Evolutionary conservation across 2,329 filamentous ascomycete species (phyloP).

Genomic region (Fusarium devonianum): DNA sequence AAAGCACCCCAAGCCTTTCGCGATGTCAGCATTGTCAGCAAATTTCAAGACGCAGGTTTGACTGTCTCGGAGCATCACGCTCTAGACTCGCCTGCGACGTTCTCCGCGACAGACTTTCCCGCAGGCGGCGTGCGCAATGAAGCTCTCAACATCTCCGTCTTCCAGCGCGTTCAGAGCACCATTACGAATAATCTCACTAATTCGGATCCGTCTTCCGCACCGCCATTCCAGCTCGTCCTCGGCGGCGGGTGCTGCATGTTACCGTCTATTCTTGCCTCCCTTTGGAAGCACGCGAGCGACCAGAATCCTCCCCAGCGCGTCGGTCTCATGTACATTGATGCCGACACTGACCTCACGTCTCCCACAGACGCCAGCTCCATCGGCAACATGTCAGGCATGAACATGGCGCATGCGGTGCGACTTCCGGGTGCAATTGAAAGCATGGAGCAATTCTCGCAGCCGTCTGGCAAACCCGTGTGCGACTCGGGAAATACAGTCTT

Average conservation of each 20-base stretch:
- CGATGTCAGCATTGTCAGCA: conserved; percentile 9
- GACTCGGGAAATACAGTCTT: conserved; percentile 29
- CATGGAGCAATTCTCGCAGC: conserved; percentile 29
- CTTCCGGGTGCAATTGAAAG: conserved; percentile 12
- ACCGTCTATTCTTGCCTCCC: conserved; percentile 21
- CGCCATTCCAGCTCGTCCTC: conserved; percentile 24
- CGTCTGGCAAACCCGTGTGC: conserved; percentile 27
- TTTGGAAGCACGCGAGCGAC: conserved; percentile 15
- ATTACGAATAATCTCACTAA: conserved; percentile 1
- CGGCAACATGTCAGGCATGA: conserved; percentile 34
- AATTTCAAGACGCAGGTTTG: conserved; percentile 5
- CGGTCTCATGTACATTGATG: conserved; percentile 36
- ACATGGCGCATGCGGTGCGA: conserved; percentile 29
- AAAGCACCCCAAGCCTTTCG: conserved; percentile 33
- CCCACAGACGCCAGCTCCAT: conserved; percentile 26
- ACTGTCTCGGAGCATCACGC: conserved; percentile 16
- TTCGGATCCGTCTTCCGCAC: neutral
- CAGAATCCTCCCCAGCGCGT: conserved; percentile 8
- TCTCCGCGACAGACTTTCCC: conserved; percentile 3
- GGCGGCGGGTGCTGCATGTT: conserved; percentile 34
- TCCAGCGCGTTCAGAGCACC: conserved; percentile 7
- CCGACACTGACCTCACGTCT: conserved; percentile 32
- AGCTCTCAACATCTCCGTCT: conserved; percentile 25
- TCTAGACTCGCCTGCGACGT: conserved; percentile 17
- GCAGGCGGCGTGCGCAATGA: conserved; percentile 23